Conservation (phyloP, 169 alveolate genomes). For the Eimeria necatrix region DNA sequence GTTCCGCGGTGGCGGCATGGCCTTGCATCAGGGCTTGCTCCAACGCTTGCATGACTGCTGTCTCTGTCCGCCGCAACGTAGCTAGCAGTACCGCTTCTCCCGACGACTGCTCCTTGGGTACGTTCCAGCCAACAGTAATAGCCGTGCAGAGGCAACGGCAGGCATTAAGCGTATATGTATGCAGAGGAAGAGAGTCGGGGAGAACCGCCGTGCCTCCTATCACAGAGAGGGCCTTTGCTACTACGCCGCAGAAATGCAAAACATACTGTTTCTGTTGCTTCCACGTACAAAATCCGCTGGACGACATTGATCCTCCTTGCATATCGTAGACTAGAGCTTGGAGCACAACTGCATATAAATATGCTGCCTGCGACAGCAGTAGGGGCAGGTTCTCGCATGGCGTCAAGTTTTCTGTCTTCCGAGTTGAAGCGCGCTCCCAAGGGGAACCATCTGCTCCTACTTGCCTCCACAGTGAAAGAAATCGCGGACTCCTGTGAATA, state of each 20-base stretch:
- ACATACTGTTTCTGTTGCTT: slow-evolving; percentile 33
- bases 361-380: slow-evolving; percentile 31
- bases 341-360: slow-evolving; percentile 33
- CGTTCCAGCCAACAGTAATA: not conserved
- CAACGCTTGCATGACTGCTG: not conserved
- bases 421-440: not conserved
- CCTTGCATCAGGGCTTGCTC: not conserved
- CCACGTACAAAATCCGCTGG: slow-evolving; percentile 2
- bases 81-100: not conserved
- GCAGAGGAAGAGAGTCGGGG: not conserved
- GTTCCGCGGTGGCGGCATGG: slow-evolving; percentile 12
- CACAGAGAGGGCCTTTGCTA: slow-evolving; percentile 12
- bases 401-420: not conserved
- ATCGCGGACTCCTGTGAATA: slow-evolving; percentile 20
- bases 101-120: slow-evolving; percentile 7
- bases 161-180: slow-evolving; percentile 21
- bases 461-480: slow-evolving; percentile 40
- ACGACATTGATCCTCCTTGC: not conserved
- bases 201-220: not conserved
- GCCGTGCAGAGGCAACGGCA: slow-evolving; percentile 41
- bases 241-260: not conserved
- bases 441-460: not conserved
- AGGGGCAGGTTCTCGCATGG: not conserved
- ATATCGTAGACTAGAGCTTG: slow-evolving; percentile 47
- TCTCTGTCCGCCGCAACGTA: slow-evolving; percentile 13